phyloP scores from a whole-genome alignment of 441 rosid genomes.

The Theobroma grandiflorum region DNA sequence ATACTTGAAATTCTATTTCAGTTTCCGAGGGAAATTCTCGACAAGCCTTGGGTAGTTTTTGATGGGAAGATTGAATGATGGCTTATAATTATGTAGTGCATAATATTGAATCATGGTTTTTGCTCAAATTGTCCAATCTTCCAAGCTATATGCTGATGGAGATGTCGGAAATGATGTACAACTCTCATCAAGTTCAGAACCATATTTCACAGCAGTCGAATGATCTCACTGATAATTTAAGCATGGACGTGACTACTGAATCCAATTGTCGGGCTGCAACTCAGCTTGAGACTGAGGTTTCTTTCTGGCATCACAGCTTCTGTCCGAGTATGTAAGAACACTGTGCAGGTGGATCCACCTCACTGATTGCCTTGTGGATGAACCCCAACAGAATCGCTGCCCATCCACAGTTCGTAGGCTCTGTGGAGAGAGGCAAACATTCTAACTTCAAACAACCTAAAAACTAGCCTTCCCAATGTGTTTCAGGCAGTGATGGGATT shows the following conservation, averaged over 20 bases:
- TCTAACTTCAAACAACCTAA: constrained; percentile 76
- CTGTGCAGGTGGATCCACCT: constrained; percentile 77
- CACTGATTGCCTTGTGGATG: constrained; percentile 60
- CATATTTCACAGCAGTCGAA: constrained; percentile 74
- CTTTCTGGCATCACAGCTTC: constrained; percentile 76
- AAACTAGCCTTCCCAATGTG: constrained; percentile 77
- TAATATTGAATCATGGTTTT: background rate
- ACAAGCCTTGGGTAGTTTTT: background rate
- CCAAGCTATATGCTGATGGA: constrained; percentile 57
- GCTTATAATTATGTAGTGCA: background rate
- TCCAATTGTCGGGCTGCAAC: constrained; percentile 72
- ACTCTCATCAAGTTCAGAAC: constrained; percentile 79
- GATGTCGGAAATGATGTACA: constrained; percentile 83
- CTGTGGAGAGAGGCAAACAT: constrained; percentile 57
- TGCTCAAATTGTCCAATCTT: background rate
- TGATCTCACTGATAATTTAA: constrained; percentile 57
- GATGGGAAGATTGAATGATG: no score
- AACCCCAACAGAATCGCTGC: constrained; percentile 53
- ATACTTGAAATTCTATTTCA: background rate
- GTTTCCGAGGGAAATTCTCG: background rate
- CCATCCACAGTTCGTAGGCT: constrained; percentile 62
- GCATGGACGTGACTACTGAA: constrained; percentile 62
- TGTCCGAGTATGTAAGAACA: constrained; percentile 75
- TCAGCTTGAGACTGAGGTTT: constrained; percentile 80
- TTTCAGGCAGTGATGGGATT: constrained; percentile 76